phyloP scores from a whole-genome alignment of 2,329 filamentous ascomycete species.

The Aspergillus transmontanensis region DNA sequence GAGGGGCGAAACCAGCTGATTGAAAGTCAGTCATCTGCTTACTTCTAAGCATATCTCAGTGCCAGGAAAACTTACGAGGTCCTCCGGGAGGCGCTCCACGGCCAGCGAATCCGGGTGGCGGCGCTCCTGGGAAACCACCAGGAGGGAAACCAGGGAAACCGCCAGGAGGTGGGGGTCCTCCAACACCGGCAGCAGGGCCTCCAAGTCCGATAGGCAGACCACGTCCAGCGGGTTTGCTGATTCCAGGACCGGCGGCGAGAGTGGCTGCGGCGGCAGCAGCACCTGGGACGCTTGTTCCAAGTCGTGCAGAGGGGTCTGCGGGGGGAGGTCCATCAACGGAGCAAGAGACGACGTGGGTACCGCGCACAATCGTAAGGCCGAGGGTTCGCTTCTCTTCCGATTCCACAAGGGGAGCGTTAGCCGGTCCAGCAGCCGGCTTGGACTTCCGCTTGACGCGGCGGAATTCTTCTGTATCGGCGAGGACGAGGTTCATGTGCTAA shows the following conservation, averaged over 20 bases:
- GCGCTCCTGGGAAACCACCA: slow-evolving; percentile 56
- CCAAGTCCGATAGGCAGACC: slow-evolving; percentile 81
- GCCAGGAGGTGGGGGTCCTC: slow-evolving; percentile 68
- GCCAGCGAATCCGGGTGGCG: slow-evolving; percentile 53
- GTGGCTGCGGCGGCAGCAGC: slow-evolving; percentile 61
- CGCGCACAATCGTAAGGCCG: slow-evolving; percentile 89
- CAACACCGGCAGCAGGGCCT: slow-evolving; percentile 86
- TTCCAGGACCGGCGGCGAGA: slow-evolving; percentile 81
- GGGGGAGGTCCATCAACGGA: slow-evolving; percentile 96
- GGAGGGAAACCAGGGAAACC: slow-evolving; percentile 55
- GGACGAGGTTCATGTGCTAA: slow-evolving; percentile 98
- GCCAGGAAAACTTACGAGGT: slow-evolving; percentile 49
- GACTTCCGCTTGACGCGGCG: slow-evolving; percentile 85
- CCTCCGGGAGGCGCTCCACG: slow-evolving; percentile 54
- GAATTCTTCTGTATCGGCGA: slow-evolving; percentile 98
- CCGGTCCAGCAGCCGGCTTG: slow-evolving; percentile 64
- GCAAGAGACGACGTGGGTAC: slow-evolving; percentile 90
- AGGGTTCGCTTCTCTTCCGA: slow-evolving; percentile 97
- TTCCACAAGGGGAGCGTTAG: slow-evolving; percentile 70
- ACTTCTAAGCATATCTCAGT: background rate
- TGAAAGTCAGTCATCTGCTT: background rate
- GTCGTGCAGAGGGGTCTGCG: slow-evolving; percentile 84
- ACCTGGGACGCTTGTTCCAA: slow-evolving; percentile 74
- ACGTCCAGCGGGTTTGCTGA: slow-evolving; percentile 86
- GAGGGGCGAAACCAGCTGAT: slow-evolving; percentile 50